Conservation (phyloP, 768 basidiomycete genomes). For the Crepidotus variabilis region DNA sequence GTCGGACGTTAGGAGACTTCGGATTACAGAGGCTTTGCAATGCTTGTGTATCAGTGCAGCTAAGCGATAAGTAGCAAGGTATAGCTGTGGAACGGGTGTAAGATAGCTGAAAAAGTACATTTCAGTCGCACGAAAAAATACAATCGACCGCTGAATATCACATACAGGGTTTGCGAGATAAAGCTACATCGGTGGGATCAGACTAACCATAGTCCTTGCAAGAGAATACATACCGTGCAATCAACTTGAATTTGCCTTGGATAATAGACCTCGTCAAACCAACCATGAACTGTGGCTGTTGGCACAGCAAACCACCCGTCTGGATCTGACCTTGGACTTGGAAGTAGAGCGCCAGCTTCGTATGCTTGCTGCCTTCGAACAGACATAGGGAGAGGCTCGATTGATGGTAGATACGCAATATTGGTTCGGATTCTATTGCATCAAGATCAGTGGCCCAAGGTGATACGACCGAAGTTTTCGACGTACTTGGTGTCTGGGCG, state of each 20-base stretch:
- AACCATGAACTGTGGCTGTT: conserved; percentile 5
- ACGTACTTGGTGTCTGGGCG: conserved; percentile 25
- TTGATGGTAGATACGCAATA: conserved; percentile 17
- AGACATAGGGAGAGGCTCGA: conserved; percentile 11
- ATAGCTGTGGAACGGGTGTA: conserved; percentile 24
- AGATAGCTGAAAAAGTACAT: conserved; percentile 8
- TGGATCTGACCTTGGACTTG: conserved; percentile 16
- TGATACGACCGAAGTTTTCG: neutral
- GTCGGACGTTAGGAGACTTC: conserved; percentile 9
- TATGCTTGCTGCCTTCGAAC: conserved; percentile 16
- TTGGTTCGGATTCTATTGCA: conserved; percentile 23
- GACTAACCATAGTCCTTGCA: neutral
- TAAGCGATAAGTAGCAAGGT: conserved; percentile 18
- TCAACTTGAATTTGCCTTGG: conserved; percentile 13
- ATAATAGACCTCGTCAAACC: conserved; percentile 3
- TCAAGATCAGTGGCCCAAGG: neutral
- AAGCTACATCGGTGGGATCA: conserved; percentile 7
- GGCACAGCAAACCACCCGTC: conserved; percentile 18
- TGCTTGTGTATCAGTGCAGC: conserved; percentile 14
- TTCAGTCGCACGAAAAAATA: neutral
- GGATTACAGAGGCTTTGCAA: conserved; percentile 13
- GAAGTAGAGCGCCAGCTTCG: conserved; percentile 9
- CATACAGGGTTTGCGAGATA: conserved; percentile 18
- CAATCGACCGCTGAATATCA: neutral
- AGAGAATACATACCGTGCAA: conserved; percentile 10